These are phyloP conservation scores for Apiospora saccharicola DNA, from an alignment of 2,329 filamentous ascomycete genomes.

Conservation along the genomic window DNA sequence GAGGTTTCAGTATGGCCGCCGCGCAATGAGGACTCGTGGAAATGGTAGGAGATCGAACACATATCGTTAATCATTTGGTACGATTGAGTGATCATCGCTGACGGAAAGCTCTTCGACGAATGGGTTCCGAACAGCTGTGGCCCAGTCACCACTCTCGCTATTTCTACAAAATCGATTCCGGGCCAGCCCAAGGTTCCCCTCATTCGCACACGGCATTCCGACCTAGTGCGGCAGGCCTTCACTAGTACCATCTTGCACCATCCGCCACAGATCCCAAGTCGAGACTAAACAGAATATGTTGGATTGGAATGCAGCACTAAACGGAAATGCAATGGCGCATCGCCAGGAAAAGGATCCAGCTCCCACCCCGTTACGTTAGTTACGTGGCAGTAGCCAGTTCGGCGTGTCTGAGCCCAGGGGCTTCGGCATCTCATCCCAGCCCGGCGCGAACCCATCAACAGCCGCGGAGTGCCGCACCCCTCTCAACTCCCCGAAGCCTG, in stretches of 20 bases:
- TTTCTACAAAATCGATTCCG: background rate
- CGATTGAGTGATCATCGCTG: background rate
- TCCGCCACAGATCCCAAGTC: background rate
- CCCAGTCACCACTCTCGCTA: background rate
- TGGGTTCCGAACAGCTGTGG: background rate
- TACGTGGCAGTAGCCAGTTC: conserved; percentile 42
- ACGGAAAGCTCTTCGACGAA: background rate
- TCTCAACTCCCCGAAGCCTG: conserved; percentile 54
- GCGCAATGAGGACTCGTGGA: background rate
- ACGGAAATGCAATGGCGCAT: background rate
- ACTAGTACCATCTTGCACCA: background rate
- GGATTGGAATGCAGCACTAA: background rate
- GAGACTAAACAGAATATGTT: background rate
- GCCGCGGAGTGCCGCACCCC: conserved; percentile 56
- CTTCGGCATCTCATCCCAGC: conserved; percentile 61
- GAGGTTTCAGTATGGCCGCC: background rate
- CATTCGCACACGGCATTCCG: background rate
- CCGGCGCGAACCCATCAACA: conserved; percentile 53
- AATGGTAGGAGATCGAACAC: background rate
- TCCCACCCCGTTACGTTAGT: background rate
- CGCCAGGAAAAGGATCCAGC: background rate
- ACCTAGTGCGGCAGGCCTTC: background rate
- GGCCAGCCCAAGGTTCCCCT: background rate
- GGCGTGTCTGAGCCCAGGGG: conserved; percentile 55
- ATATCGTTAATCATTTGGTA: background rate